A percentile compares a stretch with the other conserved stretches of the same genome.
phyloP scores from a whole-genome alignment of 1,139 yeast genomes.

The Nakaseomyces bracarensis region DNA sequence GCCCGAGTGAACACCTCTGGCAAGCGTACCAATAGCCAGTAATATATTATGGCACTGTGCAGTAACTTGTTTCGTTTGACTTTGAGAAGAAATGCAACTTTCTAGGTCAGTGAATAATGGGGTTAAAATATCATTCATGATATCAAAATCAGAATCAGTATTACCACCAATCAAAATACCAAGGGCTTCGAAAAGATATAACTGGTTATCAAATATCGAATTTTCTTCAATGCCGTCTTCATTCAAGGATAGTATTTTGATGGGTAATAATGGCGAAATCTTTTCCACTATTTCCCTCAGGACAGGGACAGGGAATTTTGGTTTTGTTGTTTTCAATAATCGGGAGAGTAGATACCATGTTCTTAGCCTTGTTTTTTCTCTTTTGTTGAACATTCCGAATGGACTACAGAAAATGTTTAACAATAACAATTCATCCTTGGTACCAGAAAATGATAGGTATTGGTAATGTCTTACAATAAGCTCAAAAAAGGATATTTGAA shows the following conservation, averaged over 20 bases:
- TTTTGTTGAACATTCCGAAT: slow-evolving; percentile 68
- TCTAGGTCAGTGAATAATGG: slow-evolving; percentile 78
- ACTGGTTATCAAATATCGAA: slow-evolving; percentile 66
- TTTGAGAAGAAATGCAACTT: slow-evolving; percentile 45
- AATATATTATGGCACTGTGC: slow-evolving; percentile 79
- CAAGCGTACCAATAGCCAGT: slow-evolving; percentile 83
- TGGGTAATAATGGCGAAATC: slow-evolving; percentile 43
- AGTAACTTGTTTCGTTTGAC: slow-evolving; percentile 41
- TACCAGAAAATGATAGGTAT: slow-evolving; percentile 37
- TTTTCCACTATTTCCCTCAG: slow-evolving; percentile 45
- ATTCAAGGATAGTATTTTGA: slow-evolving; percentile 50
- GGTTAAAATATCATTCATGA: slow-evolving; percentile 56
- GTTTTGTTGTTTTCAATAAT: slow-evolving; percentile 70
- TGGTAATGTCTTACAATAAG: slow-evolving; percentile 70
- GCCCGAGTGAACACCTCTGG: slow-evolving; percentile 57
- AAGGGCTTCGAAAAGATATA: slow-evolving; percentile 73
- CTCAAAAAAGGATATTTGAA: slow-evolving; percentile 78
- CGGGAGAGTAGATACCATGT: slow-evolving; percentile 87
- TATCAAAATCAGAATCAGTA: slow-evolving; percentile 38
- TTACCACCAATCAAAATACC: slow-evolving; percentile 49
- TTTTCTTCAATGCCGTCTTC: slow-evolving; percentile 53
- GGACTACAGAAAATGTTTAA: slow-evolving; percentile 72
- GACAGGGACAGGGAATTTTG: slow-evolving; percentile 45
- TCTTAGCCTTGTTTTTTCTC: slow-evolving; percentile 68
- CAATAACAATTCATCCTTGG: slow-evolving; percentile 46